A percentile compares a stretch with the other conserved stretches of the same genome.
Evolutionary conservation across 2,329 filamentous ascomycete genomes (phyloP).

Genomic region (Myriosclerotinia curreyana): DNA sequence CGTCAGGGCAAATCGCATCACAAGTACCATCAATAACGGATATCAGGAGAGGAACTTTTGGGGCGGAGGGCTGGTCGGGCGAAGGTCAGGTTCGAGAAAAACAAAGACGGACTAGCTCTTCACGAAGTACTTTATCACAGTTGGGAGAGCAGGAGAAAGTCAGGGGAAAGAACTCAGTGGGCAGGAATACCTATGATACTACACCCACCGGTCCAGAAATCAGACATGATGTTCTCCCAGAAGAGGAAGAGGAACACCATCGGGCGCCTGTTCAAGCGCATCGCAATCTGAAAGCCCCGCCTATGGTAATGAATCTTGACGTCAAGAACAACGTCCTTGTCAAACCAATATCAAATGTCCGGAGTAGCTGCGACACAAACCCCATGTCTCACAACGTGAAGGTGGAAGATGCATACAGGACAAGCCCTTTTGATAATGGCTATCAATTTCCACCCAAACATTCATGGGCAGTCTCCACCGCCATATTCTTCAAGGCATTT

Average conservation of each 20-base stretch:
- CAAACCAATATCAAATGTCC: background rate
- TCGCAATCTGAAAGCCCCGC: background rate
- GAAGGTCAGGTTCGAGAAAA: slow-evolving; percentile 38
- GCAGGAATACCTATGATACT: slow-evolving; percentile 22
- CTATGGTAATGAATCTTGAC: background rate
- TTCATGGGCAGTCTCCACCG: slow-evolving; percentile 56
- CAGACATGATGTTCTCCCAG: slow-evolving; percentile 29
- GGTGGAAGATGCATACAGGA: slow-evolving; percentile 31
- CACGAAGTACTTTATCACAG: slow-evolving; percentile 29
- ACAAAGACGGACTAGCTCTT: slow-evolving; percentile 32
- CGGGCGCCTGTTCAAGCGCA: background rate
- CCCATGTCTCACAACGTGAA: slow-evolving; percentile 27
- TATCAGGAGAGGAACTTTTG: slow-evolving; percentile 37
- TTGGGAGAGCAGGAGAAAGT: slow-evolving; percentile 20
- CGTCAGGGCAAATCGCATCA: slow-evolving; percentile 46
- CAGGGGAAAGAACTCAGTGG: slow-evolving; percentile 25
- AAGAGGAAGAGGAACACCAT: slow-evolving; percentile 29
- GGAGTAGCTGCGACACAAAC: slow-evolving; percentile 31
- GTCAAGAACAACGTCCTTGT: background rate
- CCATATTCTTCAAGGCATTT: slow-evolving; percentile 58
- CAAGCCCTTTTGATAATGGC: slow-evolving; percentile 54
- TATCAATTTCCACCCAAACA: slow-evolving; percentile 64
- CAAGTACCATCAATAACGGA: slow-evolving; percentile 36
- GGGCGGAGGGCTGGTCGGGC: slow-evolving; percentile 36
- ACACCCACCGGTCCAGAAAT: slow-evolving; percentile 22